These are phyloP conservation scores for Rhodomyrtus psidioides DNA, from an alignment of 441 rosid genomes.

Conservation along the genomic window DNA sequence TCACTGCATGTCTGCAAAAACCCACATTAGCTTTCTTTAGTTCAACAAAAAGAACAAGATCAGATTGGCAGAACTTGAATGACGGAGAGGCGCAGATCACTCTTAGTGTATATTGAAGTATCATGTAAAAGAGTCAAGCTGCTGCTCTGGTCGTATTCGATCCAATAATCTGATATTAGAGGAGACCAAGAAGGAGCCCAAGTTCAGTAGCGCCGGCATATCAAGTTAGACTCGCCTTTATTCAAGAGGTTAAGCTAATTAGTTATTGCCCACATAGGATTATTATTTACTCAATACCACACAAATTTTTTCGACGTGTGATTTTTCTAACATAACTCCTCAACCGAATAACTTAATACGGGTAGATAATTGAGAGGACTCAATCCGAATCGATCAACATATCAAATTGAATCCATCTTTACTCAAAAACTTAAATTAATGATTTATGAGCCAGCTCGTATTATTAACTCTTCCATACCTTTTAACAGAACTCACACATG, in stretches of 20 bases:
- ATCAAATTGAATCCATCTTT: no score
- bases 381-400: no score
- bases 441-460: no score
- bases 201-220: background rate
- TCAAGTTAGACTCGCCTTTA: no score
- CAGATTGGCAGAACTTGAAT: background rate
- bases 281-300: no score
- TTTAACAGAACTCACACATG: no score
- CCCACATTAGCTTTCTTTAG: background rate
- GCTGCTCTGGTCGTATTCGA: background rate
- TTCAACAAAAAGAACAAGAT: background rate
- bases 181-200: background rate
- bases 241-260: background rate
- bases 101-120: background rate
- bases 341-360: no score
- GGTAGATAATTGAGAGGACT: no score
- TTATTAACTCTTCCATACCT: background rate
- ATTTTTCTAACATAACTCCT: no score
- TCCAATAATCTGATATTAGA: background rate
- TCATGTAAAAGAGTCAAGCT: background rate
- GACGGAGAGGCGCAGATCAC: background rate
- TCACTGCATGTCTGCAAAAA: slow-evolving; percentile 19
- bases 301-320: no score
- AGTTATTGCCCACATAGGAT: no score
- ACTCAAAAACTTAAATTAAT: no score